Base-by-base conservation (phyloP, 2,329 filamentous ascomycete species). In the Rugonectria rugulosa region DNA sequence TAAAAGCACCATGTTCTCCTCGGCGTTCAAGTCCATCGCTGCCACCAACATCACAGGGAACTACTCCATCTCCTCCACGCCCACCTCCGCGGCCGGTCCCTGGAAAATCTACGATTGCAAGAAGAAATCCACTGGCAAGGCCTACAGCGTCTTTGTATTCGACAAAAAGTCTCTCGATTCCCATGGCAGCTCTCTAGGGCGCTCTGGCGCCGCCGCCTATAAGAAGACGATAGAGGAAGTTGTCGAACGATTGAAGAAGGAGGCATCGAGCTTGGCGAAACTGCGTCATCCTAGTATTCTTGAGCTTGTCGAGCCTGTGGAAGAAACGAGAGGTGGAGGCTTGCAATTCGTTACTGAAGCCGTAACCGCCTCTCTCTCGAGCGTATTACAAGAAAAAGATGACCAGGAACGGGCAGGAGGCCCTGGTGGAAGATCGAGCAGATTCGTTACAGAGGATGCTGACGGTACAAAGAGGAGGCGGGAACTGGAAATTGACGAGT, bases 21-120 rank as follows among this genome's bases (percentile, higher is more conserved):
- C 88, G 60, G 91, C 92, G 63, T 84, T 98, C 72, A 98, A 98
- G 77, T 96, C 94, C 61, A 94, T 98, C 73, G 89, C 88, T 62
- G 94, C 85, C 66, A 82, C 90, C 57, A 97, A 97, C 77, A 98
- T 99, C 77, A 88, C 88, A 56, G 88, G 89, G 71, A 96, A 97
- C 77, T 99, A 99, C 76, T 86, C 89, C 65, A 81, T 98, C 63
- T 88, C 91, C 19, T 82, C 88, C 21, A 86, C 85, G 56, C 85
- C 90, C 10, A 88, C 86, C n/a, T 90, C 92, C 46, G 86, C 86
- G 47, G 91, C 93, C 14, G 95, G 95, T 15, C 91, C 93, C 55
- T 99, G 95, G 95, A 96, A 92, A 79, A 95, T 99, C 69, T 94
- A 94, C 81, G 93, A 97, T 77, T 93, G 91, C 56, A 98, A 96